Conservation (phyloP, 1,139 yeast genomes). For the Yarrowia galli region DNA sequence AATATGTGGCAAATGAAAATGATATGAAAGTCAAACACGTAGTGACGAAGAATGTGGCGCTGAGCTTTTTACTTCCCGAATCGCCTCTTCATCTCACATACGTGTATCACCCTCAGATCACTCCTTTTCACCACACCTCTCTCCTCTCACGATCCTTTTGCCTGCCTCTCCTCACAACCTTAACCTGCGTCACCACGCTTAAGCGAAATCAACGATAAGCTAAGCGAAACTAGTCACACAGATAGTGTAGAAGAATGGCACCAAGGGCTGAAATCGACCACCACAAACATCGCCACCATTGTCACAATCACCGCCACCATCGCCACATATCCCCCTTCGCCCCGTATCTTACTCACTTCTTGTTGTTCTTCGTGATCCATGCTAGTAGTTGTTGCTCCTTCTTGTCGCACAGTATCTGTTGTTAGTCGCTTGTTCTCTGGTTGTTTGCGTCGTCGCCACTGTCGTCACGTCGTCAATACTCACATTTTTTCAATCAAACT, state of each 20-base stretch:
- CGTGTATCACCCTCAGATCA: neutral
- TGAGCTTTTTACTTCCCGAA: neutral
- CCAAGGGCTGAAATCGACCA: neutral
- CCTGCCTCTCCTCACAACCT: constrained; percentile 5
- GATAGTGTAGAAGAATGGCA: neutral
- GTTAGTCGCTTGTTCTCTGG: constrained; percentile 1
- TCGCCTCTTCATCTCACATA: neutral
- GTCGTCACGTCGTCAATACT: neutral
- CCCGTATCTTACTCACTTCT: constrained; percentile 28
- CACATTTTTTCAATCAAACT: constrained; percentile 13
- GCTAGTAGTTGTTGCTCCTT: constrained; percentile 18
- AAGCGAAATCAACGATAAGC: constrained; percentile 26
- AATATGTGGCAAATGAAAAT: constrained; percentile 5
- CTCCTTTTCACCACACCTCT: neutral
- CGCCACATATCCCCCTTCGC: too few relatives aligned
- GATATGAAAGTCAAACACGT: neutral
- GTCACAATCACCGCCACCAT: neutral
- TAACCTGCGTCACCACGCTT: constrained; percentile 21
- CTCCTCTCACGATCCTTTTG: too few relatives aligned
- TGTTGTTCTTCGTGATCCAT: constrained; percentile 32
- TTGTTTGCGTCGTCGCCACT: too few relatives aligned
- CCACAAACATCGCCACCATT: neutral
- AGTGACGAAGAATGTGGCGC: neutral
- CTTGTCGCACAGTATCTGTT: constrained; percentile 8
- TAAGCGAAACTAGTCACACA: constrained; percentile 7